Base-by-base conservation (phyloP, 2,329 filamentous ascomycete genomes). In the Hymenoscyphus albidus region DNA sequence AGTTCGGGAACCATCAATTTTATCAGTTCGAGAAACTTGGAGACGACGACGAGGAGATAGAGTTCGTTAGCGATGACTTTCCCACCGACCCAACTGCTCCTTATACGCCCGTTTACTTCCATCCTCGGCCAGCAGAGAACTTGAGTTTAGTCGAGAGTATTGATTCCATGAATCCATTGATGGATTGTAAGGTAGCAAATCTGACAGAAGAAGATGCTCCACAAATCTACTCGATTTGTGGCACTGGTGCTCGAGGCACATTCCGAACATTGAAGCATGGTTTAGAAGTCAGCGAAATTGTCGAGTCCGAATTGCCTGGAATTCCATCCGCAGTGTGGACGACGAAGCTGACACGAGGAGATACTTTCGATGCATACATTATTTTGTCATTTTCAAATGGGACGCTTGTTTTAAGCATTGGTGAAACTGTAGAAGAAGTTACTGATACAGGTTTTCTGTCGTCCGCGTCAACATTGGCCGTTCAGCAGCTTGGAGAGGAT, bases 11-110 rank as follows among this genome's bases (percentile, higher is more conserved):
- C 75, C 91, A 96, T 75, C 88, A 93, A 66, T 93, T 99, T 71
- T 99, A 98, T 77, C 94, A 98, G 75, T 96, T 99, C 68, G 93
- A 97, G 76, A 96, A 97, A 74, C 86, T 99, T 6, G 96, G 94
- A 54, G 95, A 99, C 68, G 94, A 98, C 72, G 93, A 96, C 67
- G 90, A 96, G 1, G 93, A 98, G 76, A 83, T 87, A 0, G 90
- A 97, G 74, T 97, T 93, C 73, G 84, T 82, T 32, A 97, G 93
- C 77, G 92, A 95, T 62, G 83, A 90, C 68, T 97, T 90, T 69
- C 88, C 92, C 0, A 84, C 88, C 0, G 92, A 97, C 71, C 86
- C 90, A 0, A 82, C 82, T 6, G 87, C 89, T 18, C 79, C 87
- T 0, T 93, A 93, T 69, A 84, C 87, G 2, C 91, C 93, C 0